Evolutionary conservation across 2,329 filamentous ascomycete genomes (phyloP).

Genomic region (Pseudogymnoascus sp.): DNA sequence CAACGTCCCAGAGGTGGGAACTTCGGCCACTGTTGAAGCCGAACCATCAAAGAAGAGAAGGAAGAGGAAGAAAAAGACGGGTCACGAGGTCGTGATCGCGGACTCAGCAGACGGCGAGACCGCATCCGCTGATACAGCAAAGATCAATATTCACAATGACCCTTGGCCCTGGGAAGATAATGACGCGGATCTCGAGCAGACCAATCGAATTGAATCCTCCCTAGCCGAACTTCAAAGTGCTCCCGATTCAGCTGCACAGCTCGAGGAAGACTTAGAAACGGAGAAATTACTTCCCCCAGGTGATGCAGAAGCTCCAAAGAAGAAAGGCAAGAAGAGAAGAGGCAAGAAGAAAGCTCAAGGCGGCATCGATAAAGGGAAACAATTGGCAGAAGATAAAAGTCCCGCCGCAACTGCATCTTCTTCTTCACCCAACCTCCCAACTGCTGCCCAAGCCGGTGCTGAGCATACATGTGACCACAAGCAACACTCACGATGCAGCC

Average conservation of each 20-base stretch:
- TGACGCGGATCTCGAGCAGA: background rate
- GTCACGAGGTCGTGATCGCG: background rate
- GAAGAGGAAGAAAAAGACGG: background rate
- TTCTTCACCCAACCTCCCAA: background rate
- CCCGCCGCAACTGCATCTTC: background rate
- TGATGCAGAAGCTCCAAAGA: background rate
- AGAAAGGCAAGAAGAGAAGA: constrained; percentile 1
- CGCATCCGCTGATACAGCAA: background rate
- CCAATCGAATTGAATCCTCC: background rate
- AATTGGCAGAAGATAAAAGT: background rate
- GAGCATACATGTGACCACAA: background rate
- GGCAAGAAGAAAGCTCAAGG: background rate
- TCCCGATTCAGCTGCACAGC: background rate
- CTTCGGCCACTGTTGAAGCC: background rate
- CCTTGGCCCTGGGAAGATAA: no score
- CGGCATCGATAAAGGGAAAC: background rate
- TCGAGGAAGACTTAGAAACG: background rate
- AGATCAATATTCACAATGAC: background rate
- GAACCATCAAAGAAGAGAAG: background rate
- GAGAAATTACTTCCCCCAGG: background rate
- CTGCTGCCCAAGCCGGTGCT: background rate
- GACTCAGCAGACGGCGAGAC: background rate
- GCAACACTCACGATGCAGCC: background rate
- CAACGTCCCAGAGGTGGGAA: background rate
- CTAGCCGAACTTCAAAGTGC: background rate